Conservation (phyloP, 2,329 filamentous ascomycete genomes). For the Chrysosporium queenslandicum region DNA sequence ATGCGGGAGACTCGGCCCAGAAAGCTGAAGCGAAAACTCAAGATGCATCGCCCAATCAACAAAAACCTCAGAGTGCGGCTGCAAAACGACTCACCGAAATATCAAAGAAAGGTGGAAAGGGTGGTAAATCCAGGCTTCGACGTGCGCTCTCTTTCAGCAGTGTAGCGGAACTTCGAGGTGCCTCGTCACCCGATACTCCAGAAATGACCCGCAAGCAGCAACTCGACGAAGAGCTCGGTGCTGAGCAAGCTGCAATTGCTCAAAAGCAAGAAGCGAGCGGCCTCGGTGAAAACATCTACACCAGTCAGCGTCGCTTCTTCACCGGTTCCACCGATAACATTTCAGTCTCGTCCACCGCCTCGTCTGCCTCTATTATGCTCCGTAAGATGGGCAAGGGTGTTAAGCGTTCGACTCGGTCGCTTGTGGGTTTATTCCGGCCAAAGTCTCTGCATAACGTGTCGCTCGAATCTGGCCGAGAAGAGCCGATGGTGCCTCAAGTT, state of each 20-base stretch:
- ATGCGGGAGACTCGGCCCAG: slow-evolving; percentile 38
- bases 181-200: slow-evolving; percentile 54
- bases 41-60: slow-evolving; percentile 23
- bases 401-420: slow-evolving; percentile 82
- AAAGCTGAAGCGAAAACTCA: slow-evolving; percentile 34
- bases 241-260: slow-evolving; percentile 84
- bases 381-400: slow-evolving; percentile 98
- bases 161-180: slow-evolving; percentile 76
- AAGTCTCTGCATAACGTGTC: slow-evolving; percentile 78
- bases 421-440: slow-evolving; percentile 88
- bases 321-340: slow-evolving; percentile 88
- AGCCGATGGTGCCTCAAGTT: slow-evolving; percentile 69
- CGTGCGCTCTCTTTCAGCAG: slow-evolving; percentile 96
- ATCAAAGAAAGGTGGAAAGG: slow-evolving; percentile 69
- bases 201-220: slow-evolving; percentile 56
- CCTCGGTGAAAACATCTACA: slow-evolving; percentile 88
- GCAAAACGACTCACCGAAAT: slow-evolving; percentile 79
- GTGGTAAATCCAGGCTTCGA: slow-evolving; percentile 76
- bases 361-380: slow-evolving; percentile 47
- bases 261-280: slow-evolving; percentile 86
- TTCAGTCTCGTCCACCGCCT: slow-evolving; percentile 41
- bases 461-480: slow-evolving; percentile 53
- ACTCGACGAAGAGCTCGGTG: slow-evolving; percentile 60
- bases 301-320: slow-evolving; percentile 72
- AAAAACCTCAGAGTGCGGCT: slow-evolving; percentile 52